Base-by-base conservation (phyloP, 768 basidiomycete species). In the Suillus subalutaceus region DNA sequence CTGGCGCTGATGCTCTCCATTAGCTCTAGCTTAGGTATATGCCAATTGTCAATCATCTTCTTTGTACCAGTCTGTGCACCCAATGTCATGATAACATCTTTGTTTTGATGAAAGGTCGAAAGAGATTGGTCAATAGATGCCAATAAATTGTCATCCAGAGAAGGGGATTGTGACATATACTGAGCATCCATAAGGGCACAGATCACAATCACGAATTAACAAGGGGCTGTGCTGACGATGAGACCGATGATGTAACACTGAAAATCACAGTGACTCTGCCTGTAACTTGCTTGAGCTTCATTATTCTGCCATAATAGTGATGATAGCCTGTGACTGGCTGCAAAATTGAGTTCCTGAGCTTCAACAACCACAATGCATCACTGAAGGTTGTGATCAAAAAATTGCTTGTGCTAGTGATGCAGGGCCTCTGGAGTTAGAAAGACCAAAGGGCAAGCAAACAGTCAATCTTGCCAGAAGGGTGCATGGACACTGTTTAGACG, bases 231-330 rank as follows among this genome's bases (percentile, higher is more conserved):
- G 9, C 43, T 13, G 7, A 18, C 6, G 16, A 43, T 2, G 16
- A 43, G 16, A 18, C 41, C 6, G 7, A 43, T 16, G 7, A 43
- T 18, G 41, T 43, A 43, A 18, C 16, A 2, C 41, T 43, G 41
- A 1, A 43, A 6, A 43, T 43, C 41, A 43, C 16, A 2, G 41
- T 43, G 41, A 43, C 41, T 43, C 41, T 43, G 16, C 41, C 41
- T 15, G 41, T 43, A 0, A 43, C 41, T 43, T 43, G 41, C 41
- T 43, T 43, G 41, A 43, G 41, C 41, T 43, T 43, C 16, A 6
- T 18, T 9, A 83, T 78, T 0, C 82, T 82, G 20, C 79, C 74
- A 18, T 69, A 67, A 61, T 81, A 83, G 26, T 77, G 77, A 23
- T 73, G 69, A 69, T 75, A 79, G 4, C 79, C 79, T 13, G 74